Evolutionary conservation across 192 early-diverging fungal genomes (phyloP).

Genomic region (Oehlia diaphana): DNA sequence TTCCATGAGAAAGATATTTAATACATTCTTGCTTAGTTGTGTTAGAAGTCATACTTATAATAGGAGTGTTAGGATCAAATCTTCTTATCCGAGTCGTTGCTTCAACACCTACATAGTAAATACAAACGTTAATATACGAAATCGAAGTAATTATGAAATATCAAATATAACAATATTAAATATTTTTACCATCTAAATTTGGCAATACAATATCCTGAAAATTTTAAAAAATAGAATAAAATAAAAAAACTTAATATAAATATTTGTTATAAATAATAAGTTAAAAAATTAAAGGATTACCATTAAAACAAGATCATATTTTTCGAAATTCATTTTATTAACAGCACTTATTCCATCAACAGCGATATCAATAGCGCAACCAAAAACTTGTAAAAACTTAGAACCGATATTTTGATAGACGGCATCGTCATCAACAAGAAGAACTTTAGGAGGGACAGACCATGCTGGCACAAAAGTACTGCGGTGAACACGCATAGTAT

Average conservation of each 20-base stretch:
- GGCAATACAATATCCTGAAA: slow-evolving; percentile 26
- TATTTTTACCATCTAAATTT: slow-evolving; percentile 27
- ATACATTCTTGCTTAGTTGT: slow-evolving; percentile 64
- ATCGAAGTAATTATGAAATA: background rate
- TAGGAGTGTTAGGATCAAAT: slow-evolving; percentile 68
- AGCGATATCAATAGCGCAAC: slow-evolving; percentile 68
- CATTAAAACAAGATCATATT: slow-evolving; percentile 79
- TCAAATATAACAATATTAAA: background rate
- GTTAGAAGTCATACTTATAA: slow-evolving; percentile 77
- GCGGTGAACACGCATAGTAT: slow-evolving; percentile 32
- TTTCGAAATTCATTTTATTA: slow-evolving; percentile 52
- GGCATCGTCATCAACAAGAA: slow-evolving; percentile 73
- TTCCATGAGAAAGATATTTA: slow-evolving; percentile 66
- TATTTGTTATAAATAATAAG: background rate
- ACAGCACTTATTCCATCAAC: slow-evolving; percentile 70
- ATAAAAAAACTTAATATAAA: background rate
- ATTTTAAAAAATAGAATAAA: background rate
- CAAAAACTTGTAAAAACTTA: slow-evolving; percentile 62
- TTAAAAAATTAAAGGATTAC: slow-evolving; percentile 27
- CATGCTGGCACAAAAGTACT: slow-evolving; percentile 41
- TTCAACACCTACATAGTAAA: slow-evolving; percentile 58
- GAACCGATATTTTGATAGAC: slow-evolving; percentile 54
- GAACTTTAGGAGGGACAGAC: slow-evolving; percentile 56
- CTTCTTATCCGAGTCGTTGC: slow-evolving; percentile 72
- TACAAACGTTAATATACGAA: slow-evolving; percentile 1